Evolutionary conservation across 106 monocot species (phyloP), one percentile per base, ranked within the genome.

Genomic region (Phalaenopsis equestris): DNA sequence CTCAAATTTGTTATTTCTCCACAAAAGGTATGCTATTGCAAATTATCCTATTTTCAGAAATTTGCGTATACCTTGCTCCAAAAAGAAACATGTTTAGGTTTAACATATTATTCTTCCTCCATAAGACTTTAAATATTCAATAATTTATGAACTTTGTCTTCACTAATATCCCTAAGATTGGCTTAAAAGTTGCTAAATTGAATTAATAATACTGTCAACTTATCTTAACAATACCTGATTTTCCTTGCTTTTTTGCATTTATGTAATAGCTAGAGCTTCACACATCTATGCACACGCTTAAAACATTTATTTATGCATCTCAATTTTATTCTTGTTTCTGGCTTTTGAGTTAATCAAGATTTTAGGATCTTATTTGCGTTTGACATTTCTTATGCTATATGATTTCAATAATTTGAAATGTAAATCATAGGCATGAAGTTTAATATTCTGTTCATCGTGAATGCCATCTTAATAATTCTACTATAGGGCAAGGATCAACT

Each of bases 1-100:
- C 80, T 41, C 89, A 90, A 24, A 21, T 81, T 23, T 80, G 87
- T 56, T 81, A 79, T 79, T 94, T 90, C 80, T 84, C 94, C 70
- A 67, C 82, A 9, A 92, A 90, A 94, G 94, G 94, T 91, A 52
- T 55, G 72, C 61, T 36, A 12, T 38, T 23, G 24, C 38, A 70
- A 70, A 39, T 70, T 70, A 19, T 12, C 38, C 7, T 39, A 21
- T 12, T 36, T 4, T 70, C 39, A 70, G n/a, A 39, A 70, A 12
- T 70, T 70, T 70, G 70, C 39, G 70, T 39, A 70, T 15, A 15
- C 70, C n/a, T 23, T 23, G 24, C 64, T 52, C 12, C 52, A 8
- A 21, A 12, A 14, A 70, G 70, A 36, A 42, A 6, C 38, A 21
- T 48, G 19, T 74, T 19, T 36, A 16, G 42, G 19, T 14, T 68